phyloP scores from a whole-genome alignment of 2,329 filamentous ascomycete species.

The Leptographium galeiforme region DNA sequence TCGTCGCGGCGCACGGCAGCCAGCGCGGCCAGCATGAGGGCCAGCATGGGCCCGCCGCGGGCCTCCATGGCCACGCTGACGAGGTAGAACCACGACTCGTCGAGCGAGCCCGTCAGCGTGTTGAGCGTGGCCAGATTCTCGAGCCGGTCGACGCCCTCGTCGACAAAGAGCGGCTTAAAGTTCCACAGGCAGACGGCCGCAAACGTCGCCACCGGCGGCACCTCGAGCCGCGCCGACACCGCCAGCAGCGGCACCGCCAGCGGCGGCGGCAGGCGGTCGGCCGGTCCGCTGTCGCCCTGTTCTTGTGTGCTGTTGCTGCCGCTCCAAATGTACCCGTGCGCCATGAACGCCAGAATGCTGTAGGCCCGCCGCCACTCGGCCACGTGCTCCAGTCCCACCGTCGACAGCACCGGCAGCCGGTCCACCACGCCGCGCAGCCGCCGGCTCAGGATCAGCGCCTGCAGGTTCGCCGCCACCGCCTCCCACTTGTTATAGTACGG shows the following conservation, averaged over 20 bases:
- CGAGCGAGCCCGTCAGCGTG: conserved; percentile 86
- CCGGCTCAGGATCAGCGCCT: conserved; percentile 73
- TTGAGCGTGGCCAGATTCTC: conserved; percentile 79
- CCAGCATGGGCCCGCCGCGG: conserved; percentile 72
- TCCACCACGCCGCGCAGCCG: conserved; percentile 71
- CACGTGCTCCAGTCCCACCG: conserved; percentile 65
- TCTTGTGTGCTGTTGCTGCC: no score
- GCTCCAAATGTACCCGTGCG: conserved; percentile 94
- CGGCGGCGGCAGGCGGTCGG: conserved; percentile 64
- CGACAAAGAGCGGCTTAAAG: conserved; percentile 78
- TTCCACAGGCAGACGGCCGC: conserved; percentile 91
- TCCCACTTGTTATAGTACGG: conserved; percentile 96
- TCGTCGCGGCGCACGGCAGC: conserved; percentile 62
- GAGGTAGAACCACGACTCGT: conserved; percentile 98
- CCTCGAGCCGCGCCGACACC: conserved; percentile 64
- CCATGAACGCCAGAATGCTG: conserved; percentile 76
- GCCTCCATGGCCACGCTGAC: conserved; percentile 93
- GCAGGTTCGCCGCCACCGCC: conserved; percentile 69
- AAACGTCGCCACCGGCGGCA: conserved; percentile 89
- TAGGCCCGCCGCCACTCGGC: conserved; percentile 92
- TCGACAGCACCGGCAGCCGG: conserved; percentile 69
- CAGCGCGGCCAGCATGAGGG: conserved; percentile 81
- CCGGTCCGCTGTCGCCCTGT: conserved; percentile 60
- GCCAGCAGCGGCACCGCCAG: conserved; percentile 73
- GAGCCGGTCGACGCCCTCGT: conserved; percentile 68